Conservation (phyloP, 2,329 filamentous ascomycete genomes). For the Cadophora malorum region DNA sequence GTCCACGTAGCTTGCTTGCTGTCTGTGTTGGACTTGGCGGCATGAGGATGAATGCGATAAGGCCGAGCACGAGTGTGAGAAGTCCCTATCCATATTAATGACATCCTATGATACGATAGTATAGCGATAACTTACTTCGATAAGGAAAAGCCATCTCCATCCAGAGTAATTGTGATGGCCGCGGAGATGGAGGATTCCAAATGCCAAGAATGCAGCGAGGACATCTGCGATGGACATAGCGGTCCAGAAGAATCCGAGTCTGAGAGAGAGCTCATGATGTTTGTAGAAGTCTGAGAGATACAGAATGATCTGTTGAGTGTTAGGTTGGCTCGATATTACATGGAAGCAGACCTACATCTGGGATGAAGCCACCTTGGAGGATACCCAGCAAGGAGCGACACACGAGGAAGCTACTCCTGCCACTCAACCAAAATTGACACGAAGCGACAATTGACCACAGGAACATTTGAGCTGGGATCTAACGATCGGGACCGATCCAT, state of each 20-base stretch:
- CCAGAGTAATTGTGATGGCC: slow-evolving; percentile 58
- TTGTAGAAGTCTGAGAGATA: slow-evolving; percentile 77
- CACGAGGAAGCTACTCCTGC: slow-evolving; percentile 47
- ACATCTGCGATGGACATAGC: slow-evolving; percentile 59
- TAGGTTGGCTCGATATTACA: neutral
- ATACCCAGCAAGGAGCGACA: slow-evolving; percentile 41
- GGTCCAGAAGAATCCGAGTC: slow-evolving; percentile 72
- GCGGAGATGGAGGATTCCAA: slow-evolving; percentile 61
- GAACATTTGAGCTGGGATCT: slow-evolving; percentile 59
- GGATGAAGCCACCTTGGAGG: slow-evolving; percentile 59
- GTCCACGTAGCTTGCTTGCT: slow-evolving; percentile 61
- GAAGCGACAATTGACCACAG: slow-evolving; percentile 61
- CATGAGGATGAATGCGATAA: slow-evolving; percentile 38
- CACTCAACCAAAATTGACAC: slow-evolving; percentile 51
- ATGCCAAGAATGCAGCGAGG: slow-evolving; percentile 60
- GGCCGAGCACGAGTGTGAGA: slow-evolving; percentile 38
- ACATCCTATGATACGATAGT: slow-evolving; percentile 24
- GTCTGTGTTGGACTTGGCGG: slow-evolving; percentile 39
- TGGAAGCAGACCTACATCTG: slow-evolving; percentile 55
- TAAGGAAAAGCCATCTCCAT: slow-evolving; percentile 63
- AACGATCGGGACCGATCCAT: slow-evolving; percentile 58
- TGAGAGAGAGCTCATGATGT: slow-evolving; percentile 65
- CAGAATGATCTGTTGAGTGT: slow-evolving; percentile 51
- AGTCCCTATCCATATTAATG: slow-evolving; percentile 32
- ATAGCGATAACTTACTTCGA: slow-evolving; percentile 39